phyloP scores from a whole-genome alignment of 129 eudicot species.

The Flaveria trinervia region DNA sequence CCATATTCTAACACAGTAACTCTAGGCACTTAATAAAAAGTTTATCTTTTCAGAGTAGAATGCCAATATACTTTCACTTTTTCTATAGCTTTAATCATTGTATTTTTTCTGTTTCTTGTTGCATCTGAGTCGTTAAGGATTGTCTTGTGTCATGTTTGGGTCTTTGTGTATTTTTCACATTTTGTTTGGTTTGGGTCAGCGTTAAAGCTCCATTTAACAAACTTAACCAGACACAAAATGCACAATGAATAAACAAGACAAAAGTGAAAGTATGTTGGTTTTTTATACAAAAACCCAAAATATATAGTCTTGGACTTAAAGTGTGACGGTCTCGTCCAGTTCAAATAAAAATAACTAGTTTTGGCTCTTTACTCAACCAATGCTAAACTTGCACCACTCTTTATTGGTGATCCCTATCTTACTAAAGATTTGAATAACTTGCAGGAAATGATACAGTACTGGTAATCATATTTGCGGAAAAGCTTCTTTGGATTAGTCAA shows the following conservation, averaged over 20 bases:
- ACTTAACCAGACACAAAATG: background rate
- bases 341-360: background rate
- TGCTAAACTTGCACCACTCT: background rate
- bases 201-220: background rate
- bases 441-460: conserved; percentile 43
- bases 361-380: background rate
- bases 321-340: background rate
- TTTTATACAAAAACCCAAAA: background rate
- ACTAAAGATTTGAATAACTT: background rate
- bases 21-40: background rate
- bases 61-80: background rate
- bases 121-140: background rate
- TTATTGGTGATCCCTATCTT: background rate
- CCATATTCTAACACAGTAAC: background rate
- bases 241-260: background rate
- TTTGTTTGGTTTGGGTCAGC: background rate
- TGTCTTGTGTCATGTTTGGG: background rate
- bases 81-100: background rate
- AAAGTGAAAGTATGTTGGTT: background rate
- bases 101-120: background rate
- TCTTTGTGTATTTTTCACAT: background rate
- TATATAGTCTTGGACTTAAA: background rate
- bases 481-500: conserved; percentile 25
- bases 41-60: background rate
- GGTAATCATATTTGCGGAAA: conserved; percentile 48